Evolutionary conservation across 495 filamentous ascomycete genomes (phyloP), one percentile per base, ranked within the genome.

Genomic region (Penicillium chermesinum): DNA sequence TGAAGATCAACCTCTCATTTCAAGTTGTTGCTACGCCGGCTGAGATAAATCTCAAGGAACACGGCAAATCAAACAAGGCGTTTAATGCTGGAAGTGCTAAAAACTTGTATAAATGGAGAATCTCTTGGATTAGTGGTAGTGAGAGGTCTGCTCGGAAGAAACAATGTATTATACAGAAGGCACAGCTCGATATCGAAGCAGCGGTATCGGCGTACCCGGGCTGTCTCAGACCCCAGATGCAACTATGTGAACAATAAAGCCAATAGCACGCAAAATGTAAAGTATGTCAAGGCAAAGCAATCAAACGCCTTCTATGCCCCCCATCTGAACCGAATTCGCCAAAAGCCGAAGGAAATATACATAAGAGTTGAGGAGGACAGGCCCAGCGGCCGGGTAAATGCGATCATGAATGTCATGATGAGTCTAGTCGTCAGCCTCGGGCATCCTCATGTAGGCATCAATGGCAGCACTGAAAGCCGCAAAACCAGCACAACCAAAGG

Each of bases 381-480:
- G 22, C 15, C 19, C 25, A 10, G 16, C 22, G 9, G n/a, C 32
- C 37, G 30, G 41, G 10, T 50, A 46, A 54, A 32, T 48, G 14
- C 33, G 9, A 37, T 3, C 27, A 27, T 30, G 19, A n/a, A 45
- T 16, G 5, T 19, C 17, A 12, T 33, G 25, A 18, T 30, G 12
- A 37, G 20, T 36, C 43, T 55, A 66, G 17, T 68, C 63, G 22
- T 66, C 61, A 9, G 49, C 41, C 47, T 51, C 57, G 13, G 75
- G 75, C 77, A 80, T 82, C 53, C 88, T 67, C 84, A 96, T 84
- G 68, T 88, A 97, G 34, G 78, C 82, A 77, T 98, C 93, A 67
- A 98, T 96, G 9, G 93, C 93, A 40, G 86, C 83, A 71, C 85
- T 90, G 62, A 98, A 98, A 20, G 90, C 94, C 40, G 93, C 93